phyloP scores from a whole-genome alignment of 2,329 filamentous ascomycete species.

The Pseudogymnoascus sp. region DNA sequence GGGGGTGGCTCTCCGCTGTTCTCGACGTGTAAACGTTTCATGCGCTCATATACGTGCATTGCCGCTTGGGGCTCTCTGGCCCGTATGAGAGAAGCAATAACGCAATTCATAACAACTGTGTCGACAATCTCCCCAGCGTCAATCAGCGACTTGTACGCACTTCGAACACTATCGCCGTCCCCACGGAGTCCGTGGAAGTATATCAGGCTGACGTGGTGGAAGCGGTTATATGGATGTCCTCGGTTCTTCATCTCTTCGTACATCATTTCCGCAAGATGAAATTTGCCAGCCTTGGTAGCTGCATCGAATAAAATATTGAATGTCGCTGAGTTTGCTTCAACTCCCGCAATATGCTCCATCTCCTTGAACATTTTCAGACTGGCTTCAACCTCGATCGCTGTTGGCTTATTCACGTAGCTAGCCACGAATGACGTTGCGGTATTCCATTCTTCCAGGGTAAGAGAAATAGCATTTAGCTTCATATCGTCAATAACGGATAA shows the following conservation, averaged over 20 bases:
- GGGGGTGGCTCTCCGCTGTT: slow-evolving; percentile 25
- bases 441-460: slow-evolving; percentile 70
- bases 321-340: slow-evolving; percentile 65
- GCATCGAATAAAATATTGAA: slow-evolving; percentile 91
- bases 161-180: slow-evolving; percentile 66
- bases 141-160: slow-evolving; percentile 77
- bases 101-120: slow-evolving; percentile 75
- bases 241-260: slow-evolving; percentile 71
- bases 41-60: slow-evolving; percentile 71
- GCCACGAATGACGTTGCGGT: slow-evolving; percentile 72
- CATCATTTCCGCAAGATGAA: slow-evolving; percentile 73
- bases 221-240: slow-evolving; percentile 62
- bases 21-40: slow-evolving; percentile 49
- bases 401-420: slow-evolving; percentile 54
- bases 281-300: slow-evolving; percentile 79
- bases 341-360: slow-evolving; percentile 68
- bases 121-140: slow-evolving; percentile 80
- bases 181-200: slow-evolving; percentile 71
- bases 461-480: slow-evolving; percentile 60
- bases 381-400: slow-evolving; percentile 53
- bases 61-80: slow-evolving; percentile 70
- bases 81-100: slow-evolving; percentile 70
- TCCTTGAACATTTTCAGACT: slow-evolving; percentile 75
- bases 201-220: slow-evolving; percentile 73
- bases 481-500: slow-evolving; percentile 79